phyloP scores from a whole-genome alignment of 495 filamentous ascomycete genomes.

The Talaromyces adpressus region DNA sequence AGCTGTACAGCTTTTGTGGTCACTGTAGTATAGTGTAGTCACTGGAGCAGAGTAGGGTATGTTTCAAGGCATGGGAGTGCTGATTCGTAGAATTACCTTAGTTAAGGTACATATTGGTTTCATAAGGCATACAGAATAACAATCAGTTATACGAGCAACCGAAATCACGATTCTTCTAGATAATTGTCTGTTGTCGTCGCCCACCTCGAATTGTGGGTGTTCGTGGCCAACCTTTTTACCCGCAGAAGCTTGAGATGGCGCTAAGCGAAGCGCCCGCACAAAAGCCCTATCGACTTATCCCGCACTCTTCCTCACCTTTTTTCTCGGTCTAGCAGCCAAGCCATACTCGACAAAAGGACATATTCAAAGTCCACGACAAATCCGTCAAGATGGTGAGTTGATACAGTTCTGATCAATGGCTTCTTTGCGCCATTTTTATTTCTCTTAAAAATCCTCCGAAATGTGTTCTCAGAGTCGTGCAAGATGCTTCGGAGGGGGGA shows the following conservation, averaged over 20 bases:
- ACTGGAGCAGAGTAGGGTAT: not conserved
- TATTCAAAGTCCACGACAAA: conserved; percentile 26
- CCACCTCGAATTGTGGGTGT: conserved; percentile 27
- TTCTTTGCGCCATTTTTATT: conserved; percentile 13
- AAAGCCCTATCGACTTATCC: conserved; percentile 21
- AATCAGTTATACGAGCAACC: not conserved
- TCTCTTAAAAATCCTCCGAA: conserved; percentile 6
- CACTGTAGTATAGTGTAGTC: too few species aligned
- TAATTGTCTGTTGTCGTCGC: conserved; percentile 22
- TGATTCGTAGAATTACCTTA: too few species aligned
- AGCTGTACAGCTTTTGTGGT: too few species aligned
- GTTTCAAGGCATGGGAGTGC: not conserved
- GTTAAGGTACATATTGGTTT: not conserved
- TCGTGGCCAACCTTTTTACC: conserved; percentile 10
- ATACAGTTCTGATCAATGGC: conserved; percentile 14
- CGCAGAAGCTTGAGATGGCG: conserved; percentile 10
- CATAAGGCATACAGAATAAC: not conserved
- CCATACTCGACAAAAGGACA: conserved; percentile 24
- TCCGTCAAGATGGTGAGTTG: conserved; percentile 45
- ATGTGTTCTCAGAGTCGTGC: conserved; percentile 59
- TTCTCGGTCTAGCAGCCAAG: conserved; percentile 4
- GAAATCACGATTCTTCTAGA: not conserved
- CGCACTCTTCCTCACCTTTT: conserved; percentile 22
- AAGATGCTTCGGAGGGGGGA: conserved; percentile 86
- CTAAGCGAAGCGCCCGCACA: conserved; percentile 42